These are phyloP conservation scores for Magnusiomyces ingens DNA, from an alignment of 1,139 yeast genomes.

Conservation along the genomic window DNA sequence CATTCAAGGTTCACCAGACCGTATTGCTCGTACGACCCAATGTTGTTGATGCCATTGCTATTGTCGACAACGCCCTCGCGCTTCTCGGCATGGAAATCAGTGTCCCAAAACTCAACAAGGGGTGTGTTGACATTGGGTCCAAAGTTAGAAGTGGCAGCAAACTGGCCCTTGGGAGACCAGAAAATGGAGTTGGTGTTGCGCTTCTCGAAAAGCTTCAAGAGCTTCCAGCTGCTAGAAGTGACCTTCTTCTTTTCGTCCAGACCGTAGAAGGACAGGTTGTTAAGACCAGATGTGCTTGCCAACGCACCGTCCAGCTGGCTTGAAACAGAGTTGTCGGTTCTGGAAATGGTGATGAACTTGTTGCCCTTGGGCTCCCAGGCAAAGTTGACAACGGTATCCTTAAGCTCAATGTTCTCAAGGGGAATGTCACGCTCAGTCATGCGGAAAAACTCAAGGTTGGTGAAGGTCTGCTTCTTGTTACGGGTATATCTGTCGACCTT, in stretches of 20 bases:
- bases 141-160: constrained; percentile 68
- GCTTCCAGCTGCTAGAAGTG: constrained; percentile 48
- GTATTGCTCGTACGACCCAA: constrained; percentile 57
- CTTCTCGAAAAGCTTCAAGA: constrained; percentile 49
- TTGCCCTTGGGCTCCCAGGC: constrained; percentile 96
- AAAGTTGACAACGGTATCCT: constrained; percentile 80
- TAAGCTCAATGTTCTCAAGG: constrained; percentile 87
- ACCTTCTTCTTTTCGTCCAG: constrained; percentile 52
- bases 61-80: constrained; percentile 36
- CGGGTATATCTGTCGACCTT: constrained; percentile 97
- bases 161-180: constrained; percentile 95
- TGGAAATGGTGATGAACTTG: constrained; percentile 72
- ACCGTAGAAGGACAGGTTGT: constrained; percentile 73
- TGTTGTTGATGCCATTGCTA: constrained; percentile 54
- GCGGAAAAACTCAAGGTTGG: constrained; percentile 90
- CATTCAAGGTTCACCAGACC: constrained; percentile 84
- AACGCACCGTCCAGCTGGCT: constrained; percentile 39
- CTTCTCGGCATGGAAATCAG: constrained; percentile 53
- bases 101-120: constrained; percentile 74
- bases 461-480: constrained; percentile 84
- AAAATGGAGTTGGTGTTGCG: constrained; percentile 66
- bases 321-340: constrained; percentile 39
- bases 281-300: constrained; percentile 58
- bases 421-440: constrained; percentile 85
- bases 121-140: constrained; percentile 46